Evolutionary conservation across 2,329 filamentous ascomycete genomes (phyloP), one percentile per base, ranked within the genome.

Genomic region (Penicillium sp.): DNA sequence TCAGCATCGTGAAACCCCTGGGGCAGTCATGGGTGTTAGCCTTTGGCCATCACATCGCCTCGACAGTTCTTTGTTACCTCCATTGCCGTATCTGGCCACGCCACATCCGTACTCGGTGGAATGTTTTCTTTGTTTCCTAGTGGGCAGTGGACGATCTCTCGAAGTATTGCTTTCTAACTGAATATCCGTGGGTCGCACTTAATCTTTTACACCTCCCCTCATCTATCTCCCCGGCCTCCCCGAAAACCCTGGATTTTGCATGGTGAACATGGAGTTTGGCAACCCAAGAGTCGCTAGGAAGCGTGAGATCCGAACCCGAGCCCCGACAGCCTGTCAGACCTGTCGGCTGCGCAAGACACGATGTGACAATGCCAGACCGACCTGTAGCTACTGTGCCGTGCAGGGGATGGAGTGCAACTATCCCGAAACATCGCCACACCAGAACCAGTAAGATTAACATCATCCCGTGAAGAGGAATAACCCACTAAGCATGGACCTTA

Each of bases 311-410:
- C 63, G 61, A 23, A 65, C 61, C 42, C 62, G 63, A 46, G 63
- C 63, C n/a, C 61, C 61, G 27, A 65, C 63, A 27, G 63, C 63
- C 38, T 65, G 63, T 58, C 61, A 65, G 47, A 64, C 60, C 25
- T 65, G 63, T 49, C 61, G 63, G 41, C 39, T 63, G 38, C 63
- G 63, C 48, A 65, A 65, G 48, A 64, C 63, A 46, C 61, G 63
- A 56, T 65, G 63, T 49, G 60, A 65, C 57, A 65, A 65, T 55
- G 21, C 34, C 18, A 61, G 63, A 41, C 63, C 63, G 18, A 48
- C 54, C 40, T 65, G 63, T 62, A 65, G 61, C 52, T 65, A 65
- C 40, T 65, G 63, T 46, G 50, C 59, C 38, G 18, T 54, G 40
- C 63, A 65, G 54, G 56, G 57, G 50, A 55, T 60, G 10, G 54